Conservation (phyloP, 331 rosid genomes). For the Quercus phellos region DNA sequence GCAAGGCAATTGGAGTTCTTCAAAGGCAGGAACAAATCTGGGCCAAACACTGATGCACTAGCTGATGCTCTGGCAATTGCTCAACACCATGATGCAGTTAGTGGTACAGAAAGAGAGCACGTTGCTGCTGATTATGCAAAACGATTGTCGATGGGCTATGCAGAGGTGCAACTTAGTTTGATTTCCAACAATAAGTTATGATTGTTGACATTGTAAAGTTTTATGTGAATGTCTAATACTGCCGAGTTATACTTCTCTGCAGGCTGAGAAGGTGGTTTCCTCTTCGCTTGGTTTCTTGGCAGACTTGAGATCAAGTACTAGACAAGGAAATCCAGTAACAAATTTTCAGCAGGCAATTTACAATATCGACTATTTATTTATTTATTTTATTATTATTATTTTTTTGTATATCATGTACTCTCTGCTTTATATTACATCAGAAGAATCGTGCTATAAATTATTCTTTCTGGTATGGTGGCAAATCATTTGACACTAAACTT, state of each 20-base stretch:
- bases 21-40: slow-evolving; percentile 55
- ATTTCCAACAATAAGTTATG: background rate
- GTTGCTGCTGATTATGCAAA: slow-evolving; percentile 60
- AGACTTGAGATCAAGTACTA: slow-evolving; percentile 34
- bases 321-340: slow-evolving; percentile 32
- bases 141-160: slow-evolving; percentile 52
- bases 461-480: background rate
- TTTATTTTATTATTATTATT: too few species aligned
- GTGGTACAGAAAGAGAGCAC: slow-evolving; percentile 51
- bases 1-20: slow-evolving; percentile 87
- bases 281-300: slow-evolving; percentile 66
- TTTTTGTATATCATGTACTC: background rate
- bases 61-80: slow-evolving; percentile 41
- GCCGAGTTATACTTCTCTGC: slow-evolving; percentile 23
- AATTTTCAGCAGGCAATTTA: slow-evolving; percentile 71
- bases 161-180: slow-evolving; percentile 35
- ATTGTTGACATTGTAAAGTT: background rate
- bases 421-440: background rate
- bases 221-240: background rate
- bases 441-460: background rate
- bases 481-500: too few species aligned
- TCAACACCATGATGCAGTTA: slow-evolving; percentile 55
- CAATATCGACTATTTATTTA: background rate
- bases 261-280: slow-evolving; percentile 81
- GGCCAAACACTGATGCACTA: slow-evolving; percentile 73